Percentiles rank a stretch among this genome's conserved stretches.
phyloP scores from a whole-genome alignment of 331 rosid genomes.

The Saraca asoca region DNA sequence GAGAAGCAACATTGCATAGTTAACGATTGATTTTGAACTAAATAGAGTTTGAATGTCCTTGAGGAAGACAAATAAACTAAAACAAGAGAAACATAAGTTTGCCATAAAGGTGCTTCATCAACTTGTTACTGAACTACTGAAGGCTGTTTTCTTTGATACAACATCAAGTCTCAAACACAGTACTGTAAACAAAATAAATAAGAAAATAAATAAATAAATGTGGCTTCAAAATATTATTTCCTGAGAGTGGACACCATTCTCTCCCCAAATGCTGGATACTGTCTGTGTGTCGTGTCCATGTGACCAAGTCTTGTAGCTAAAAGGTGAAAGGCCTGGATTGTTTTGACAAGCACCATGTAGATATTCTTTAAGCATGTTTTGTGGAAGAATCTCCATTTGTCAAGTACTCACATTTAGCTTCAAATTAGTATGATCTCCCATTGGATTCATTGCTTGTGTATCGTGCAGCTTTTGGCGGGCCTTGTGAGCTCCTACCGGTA shows the following conservation, averaged over 20 bases:
- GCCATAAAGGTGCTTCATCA: background rate
- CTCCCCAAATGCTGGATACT: background rate
- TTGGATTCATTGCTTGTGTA: slow-evolving; percentile 18
- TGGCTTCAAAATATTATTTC: background rate
- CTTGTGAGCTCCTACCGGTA: slow-evolving; percentile 81
- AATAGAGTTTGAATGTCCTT: too few species aligned
- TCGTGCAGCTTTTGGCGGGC: slow-evolving; percentile 68
- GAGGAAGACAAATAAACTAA: too few species aligned
- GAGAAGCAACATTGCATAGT: too few species aligned
- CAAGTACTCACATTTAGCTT: background rate
- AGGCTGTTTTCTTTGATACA: background rate
- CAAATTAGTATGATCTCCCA: slow-evolving; percentile 12
- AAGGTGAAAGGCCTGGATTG: too few species aligned
- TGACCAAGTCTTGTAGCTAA: background rate
- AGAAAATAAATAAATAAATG: background rate
- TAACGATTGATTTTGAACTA: too few species aligned
- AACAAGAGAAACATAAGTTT: too few species aligned
- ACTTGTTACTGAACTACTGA: background rate
- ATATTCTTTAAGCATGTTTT: too few species aligned
- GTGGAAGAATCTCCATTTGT: background rate
- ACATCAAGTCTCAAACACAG: background rate
- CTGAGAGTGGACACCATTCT: background rate
- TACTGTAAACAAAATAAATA: background rate
- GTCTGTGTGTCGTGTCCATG: background rate
- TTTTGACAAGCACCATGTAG: too few species aligned